Evolutionary conservation across 306 rosid species (phyloP).

Genomic region (Oemleria cerasiformis): DNA sequence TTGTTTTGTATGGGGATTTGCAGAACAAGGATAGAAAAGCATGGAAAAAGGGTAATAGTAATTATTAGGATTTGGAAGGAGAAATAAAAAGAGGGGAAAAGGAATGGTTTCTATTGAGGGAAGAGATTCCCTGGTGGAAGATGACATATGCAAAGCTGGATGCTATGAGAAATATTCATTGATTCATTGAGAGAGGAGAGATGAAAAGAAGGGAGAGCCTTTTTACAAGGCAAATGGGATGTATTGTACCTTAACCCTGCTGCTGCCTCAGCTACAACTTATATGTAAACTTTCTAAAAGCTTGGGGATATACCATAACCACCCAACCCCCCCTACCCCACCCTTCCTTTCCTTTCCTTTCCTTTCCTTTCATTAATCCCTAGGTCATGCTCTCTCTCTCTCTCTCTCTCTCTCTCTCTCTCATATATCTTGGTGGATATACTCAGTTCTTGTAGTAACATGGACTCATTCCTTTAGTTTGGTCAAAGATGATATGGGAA

Average conservation of each 20-base stretch:
- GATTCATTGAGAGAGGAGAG: constrained; percentile 27
- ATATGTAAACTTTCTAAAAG: constrained; percentile 82
- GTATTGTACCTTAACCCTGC: constrained; percentile 69
- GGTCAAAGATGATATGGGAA: constrained; percentile 19
- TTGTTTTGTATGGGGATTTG: constrained; percentile 27
- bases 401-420: constrained; percentile 23
- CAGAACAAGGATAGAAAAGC: constrained; percentile 41
- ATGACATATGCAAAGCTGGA: constrained; percentile 63
- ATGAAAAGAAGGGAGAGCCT: constrained; percentile 42
- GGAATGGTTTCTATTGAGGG: constrained; percentile 27
- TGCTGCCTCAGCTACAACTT: constrained; percentile 33
- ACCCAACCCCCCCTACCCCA: constrained; percentile 29
- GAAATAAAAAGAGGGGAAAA: constrained; percentile 49
- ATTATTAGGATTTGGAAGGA: constrained; percentile 52
- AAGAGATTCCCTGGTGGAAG: constrained; percentile 79
- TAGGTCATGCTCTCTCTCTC: constrained; percentile 36
- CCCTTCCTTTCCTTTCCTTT: constrained; percentile 41
- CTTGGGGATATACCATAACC: constrained; percentile 72
- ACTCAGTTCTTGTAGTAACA: constrained; percentile 24
- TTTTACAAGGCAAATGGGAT: constrained; percentile 87
- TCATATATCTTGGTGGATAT: constrained; percentile 31
- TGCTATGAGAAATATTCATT: not conserved
- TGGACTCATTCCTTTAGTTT: constrained; percentile 36
- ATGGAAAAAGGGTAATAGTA: constrained; percentile 44
- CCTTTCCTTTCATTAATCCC: constrained; percentile 91